These are phyloP conservation scores for Aphanomyces astaci DNA, from an alignment of 352 stramenopile species.

Conservation along the genomic window DNA sequence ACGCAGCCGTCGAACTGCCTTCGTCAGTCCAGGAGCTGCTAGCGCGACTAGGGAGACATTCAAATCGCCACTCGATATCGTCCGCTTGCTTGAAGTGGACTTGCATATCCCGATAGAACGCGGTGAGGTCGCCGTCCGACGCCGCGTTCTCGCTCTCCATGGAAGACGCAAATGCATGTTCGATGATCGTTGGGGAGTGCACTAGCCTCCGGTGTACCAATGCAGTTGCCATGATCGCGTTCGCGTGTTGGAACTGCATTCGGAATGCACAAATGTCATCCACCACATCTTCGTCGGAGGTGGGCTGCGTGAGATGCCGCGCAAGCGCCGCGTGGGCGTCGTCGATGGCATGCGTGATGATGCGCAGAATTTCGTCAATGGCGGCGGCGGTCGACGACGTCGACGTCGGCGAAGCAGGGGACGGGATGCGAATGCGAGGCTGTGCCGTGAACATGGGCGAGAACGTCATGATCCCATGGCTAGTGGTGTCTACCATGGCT, in stretches of 20 bases:
- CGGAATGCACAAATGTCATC: constrained; percentile 8
- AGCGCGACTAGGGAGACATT: not conserved
- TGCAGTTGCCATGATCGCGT: not conserved
- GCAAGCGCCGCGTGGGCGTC: constrained; percentile 1
- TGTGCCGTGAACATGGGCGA: not conserved
- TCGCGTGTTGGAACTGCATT: not conserved
- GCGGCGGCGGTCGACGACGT: not conserved
- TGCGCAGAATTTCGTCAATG: not conserved
- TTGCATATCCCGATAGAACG: constrained; percentile 10
- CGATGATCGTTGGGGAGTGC: not conserved
- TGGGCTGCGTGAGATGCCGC: not conserved
- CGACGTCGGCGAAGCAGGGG: not conserved
- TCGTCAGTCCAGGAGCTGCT: not conserved
- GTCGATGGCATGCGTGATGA: not conserved
- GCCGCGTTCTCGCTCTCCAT: not conserved
- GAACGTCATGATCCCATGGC: not conserved
- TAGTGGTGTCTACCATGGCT: not conserved
- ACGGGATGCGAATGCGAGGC: not conserved
- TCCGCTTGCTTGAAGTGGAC: constrained; percentile 9
- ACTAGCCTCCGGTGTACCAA: not conserved
- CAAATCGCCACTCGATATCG: constrained; percentile 2
- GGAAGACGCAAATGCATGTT: not conserved
- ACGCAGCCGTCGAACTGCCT: not conserved
- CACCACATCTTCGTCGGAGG: constrained; percentile 1
- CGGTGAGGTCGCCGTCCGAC: not conserved